Percentiles rank a stretch among this genome's conserved stretches.
These are phyloP conservation scores for Rosa multiflora DNA, from an alignment of 306 rosid species.

Conservation along the genomic window DNA sequence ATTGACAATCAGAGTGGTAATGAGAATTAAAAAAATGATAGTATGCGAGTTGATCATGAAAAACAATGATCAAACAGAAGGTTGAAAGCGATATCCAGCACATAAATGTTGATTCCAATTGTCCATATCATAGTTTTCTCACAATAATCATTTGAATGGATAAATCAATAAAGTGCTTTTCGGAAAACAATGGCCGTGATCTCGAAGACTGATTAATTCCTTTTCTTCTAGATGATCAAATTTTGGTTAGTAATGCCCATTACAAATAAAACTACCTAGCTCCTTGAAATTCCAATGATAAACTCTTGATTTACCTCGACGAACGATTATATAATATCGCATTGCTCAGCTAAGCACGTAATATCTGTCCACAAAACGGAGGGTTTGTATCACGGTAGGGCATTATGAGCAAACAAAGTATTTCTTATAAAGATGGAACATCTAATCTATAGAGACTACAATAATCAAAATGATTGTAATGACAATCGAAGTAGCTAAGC, in stretches of 20 bases:
- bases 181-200: not conserved
- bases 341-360: not conserved
- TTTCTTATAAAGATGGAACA: not conserved
- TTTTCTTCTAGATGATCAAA: not conserved
- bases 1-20: not conserved
- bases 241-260: not conserved
- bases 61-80: not conserved
- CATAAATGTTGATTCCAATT: constrained; percentile 14
- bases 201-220: not conserved
- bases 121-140: not conserved
- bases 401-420: not conserved
- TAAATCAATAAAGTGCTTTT: not conserved
- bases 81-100: constrained; percentile 14
- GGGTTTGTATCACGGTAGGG: not conserved
- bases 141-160: not conserved
- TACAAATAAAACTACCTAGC: not conserved
- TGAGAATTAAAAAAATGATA: constrained; percentile 15
- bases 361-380: not conserved
- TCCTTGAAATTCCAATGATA: not conserved
- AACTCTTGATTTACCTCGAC: not conserved
- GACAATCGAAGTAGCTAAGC: not conserved
- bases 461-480: not conserved
- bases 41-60: not conserved
- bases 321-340: not conserved
- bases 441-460: not conserved